A percentile compares a stretch with the other conserved stretches of the same genome.
Evolutionary conservation across 306 rosid species (phyloP).

Genomic region (Acmispon strigosus): DNA sequence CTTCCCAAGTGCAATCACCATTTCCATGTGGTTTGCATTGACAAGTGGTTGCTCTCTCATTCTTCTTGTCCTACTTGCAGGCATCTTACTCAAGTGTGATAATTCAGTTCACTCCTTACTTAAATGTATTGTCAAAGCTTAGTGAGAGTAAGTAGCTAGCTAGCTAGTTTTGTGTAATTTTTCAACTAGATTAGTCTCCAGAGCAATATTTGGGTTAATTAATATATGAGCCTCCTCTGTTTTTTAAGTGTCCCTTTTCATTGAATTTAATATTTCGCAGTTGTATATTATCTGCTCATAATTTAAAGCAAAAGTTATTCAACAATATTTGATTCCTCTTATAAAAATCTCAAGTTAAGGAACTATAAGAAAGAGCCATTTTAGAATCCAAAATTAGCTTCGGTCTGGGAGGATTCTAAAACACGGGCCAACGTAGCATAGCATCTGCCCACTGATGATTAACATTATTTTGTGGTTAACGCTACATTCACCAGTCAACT

Average conservation of each 20-base stretch:
- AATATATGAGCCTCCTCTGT: background rate
- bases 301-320: background rate
- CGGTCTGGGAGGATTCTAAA: no score
- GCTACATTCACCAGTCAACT: no score
- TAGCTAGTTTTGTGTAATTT: background rate
- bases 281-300: background rate
- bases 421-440: no score
- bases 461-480: no score
- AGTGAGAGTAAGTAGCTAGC: background rate
- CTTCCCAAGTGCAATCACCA: slow-evolving; percentile 69
- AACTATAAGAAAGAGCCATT: no score
- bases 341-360: no score
- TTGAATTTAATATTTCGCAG: background rate
- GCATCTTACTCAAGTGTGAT: slow-evolving; percentile 32
- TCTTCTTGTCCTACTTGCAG: slow-evolving; percentile 92
- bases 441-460: no score
- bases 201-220: background rate
- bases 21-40: slow-evolving; percentile 71
- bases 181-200: background rate
- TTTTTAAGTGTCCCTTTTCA: background rate
- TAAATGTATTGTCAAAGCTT: background rate
- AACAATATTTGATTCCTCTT: no score
- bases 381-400: no score
- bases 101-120: background rate
- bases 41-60: slow-evolving; percentile 66